Base-by-base conservation (phyloP, 139 green algal species). In the Tetradesmus obliquus region DNA sequence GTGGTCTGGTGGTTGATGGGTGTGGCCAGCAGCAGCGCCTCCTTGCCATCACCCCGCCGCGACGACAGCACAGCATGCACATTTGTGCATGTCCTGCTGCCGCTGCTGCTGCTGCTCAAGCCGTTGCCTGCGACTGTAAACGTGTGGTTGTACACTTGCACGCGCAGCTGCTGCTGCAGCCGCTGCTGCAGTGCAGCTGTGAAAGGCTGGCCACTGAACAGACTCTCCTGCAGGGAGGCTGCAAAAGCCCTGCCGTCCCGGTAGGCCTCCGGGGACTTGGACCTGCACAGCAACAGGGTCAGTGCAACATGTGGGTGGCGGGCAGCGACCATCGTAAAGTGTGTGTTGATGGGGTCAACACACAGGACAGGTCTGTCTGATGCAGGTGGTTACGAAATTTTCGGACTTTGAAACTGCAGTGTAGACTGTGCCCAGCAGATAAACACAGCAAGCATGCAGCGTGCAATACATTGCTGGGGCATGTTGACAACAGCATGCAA, bases 21-120 rank as follows among this genome's bases (percentile, higher is more conserved):
- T 0, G 95, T 97, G 9, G 95, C 96, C 0, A 97, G 10, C n/a
- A 95, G 91, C 13, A 97, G 55, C 1, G 86, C 88, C 89, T 97
- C 96, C 69, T 96, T 96, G 71, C 96, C 95, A 79, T 97, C 96
- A 2, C 94, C 96, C 0, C 93, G 79, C 7, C 66, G 90, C 5
- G 93, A 90, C 9, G 89, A 92, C 51, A 97, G 55, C 6, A 95
- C 74, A 5, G 79, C 89, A 89, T 96, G 92, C 19, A 96, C 20
- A 60, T 94, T 94, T 72, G 53, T 71, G 89, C 95, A 97, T 0
- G 10, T 54, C 51, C 80, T 54, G 60, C 72, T 54, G 4, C 20
- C 32, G 13, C 45, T 76, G 24, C 24, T 60, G 53, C 86, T 55
- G 86, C 62, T 76, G 87, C 76, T 84, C 17, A 60, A 66, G 51